A percentile compares a stretch with the other conserved stretches of the same genome.
Evolutionary conservation across 441 rosid genomes (phyloP).

Genomic region (Adansonia gregorii): DNA sequence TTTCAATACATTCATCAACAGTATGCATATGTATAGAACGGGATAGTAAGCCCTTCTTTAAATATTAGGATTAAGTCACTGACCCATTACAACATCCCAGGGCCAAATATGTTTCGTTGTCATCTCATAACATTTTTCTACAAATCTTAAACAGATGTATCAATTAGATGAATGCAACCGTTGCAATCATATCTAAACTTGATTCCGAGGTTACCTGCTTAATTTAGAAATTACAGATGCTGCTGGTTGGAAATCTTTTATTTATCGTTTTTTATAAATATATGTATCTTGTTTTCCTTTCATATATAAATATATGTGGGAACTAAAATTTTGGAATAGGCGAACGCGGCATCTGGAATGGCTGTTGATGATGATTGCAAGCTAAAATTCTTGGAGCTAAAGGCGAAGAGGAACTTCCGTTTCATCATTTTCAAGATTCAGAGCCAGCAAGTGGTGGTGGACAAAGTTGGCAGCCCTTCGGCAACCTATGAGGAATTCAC

Average conservation of each 20-base stretch:
- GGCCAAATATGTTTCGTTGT: too few relatives aligned
- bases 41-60: too few relatives aligned
- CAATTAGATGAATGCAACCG: not conserved
- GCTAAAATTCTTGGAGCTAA: slow-evolving; percentile 67
- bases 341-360: slow-evolving; percentile 76
- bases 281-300: not conserved
- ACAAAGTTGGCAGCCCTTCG: slow-evolving; percentile 57
- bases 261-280: not conserved
- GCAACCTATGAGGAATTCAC: slow-evolving; percentile 60
- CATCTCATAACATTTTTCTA: not conserved
- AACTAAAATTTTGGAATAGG: slow-evolving; percentile 32
- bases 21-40: too few relatives aligned
- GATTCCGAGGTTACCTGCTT: not conserved
- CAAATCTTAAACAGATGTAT: not conserved
- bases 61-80: too few relatives aligned
- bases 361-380: slow-evolving; percentile 73
- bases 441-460: slow-evolving; percentile 61
- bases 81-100: too few relatives aligned
- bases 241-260: not conserved
- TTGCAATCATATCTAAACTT: not conserved
- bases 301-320: not conserved
- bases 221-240: not conserved
- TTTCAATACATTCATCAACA: too few relatives aligned
- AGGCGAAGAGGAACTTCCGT: slow-evolving; percentile 65
- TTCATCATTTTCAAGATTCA: slow-evolving; percentile 69